A percentile compares a stretch with the other conserved stretches of the same genome.
Evolutionary conservation across 768 basidiomycete species (phyloP).

Genomic region (Mycena rebaudengoi): DNA sequence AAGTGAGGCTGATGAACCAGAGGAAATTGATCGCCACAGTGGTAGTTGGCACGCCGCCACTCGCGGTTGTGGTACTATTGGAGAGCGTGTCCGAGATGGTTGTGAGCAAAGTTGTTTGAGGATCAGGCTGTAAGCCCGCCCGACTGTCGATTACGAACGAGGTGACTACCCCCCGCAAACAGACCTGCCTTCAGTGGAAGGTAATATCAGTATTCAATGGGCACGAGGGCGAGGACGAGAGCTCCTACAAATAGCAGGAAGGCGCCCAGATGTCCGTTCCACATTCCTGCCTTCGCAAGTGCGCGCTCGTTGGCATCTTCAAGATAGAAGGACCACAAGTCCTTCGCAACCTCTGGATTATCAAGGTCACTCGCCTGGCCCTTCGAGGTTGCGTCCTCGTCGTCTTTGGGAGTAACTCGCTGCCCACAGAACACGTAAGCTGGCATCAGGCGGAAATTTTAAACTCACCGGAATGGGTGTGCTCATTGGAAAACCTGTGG

Average conservation of each 20-base stretch:
- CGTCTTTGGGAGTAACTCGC: no score
- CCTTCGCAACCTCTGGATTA: background rate
- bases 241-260: conserved; percentile 8
- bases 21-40: conserved; percentile 8
- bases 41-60: background rate
- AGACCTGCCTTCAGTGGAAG: background rate
- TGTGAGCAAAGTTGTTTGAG: background rate
- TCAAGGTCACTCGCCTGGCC: no score
- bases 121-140: background rate
- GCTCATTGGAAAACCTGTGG: no score
- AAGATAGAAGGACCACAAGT: conserved; percentile 11
- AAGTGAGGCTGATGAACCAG: conserved; percentile 6
- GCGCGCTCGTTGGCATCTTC: conserved; percentile 3
- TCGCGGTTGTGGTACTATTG: background rate
- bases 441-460: no score
- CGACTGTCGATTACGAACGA: conserved; percentile 5
- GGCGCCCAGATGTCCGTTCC: conserved; percentile 1
- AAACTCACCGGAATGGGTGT: no score
- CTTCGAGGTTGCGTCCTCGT: no score
- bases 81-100: background rate
- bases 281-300: background rate
- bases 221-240: background rate
- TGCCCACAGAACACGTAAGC: no score
- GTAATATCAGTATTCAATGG: background rate
- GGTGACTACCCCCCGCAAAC: conserved; percentile 4